A percentile compares a stretch with the other conserved stretches of the same genome.
Conservation (phyloP, 306 rosid genomes). For the Psophocarpus tetragonolobus region DNA sequence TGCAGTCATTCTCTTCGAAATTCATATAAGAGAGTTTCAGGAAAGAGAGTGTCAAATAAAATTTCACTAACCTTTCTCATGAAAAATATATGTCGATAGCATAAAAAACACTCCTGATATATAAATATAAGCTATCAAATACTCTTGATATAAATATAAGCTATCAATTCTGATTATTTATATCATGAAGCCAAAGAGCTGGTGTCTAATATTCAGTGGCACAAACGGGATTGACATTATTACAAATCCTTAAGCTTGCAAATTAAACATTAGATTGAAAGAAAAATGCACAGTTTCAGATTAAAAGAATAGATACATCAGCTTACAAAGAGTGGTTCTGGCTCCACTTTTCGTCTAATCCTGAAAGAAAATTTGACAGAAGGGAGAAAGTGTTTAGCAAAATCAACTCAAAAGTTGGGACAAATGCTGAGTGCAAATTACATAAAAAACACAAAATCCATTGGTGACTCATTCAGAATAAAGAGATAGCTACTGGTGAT, state of each 20-base stretch:
- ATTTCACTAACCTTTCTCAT: too few species aligned
- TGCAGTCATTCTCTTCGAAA: too few species aligned
- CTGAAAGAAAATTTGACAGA: constrained; percentile 49
- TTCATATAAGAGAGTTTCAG: too few species aligned
- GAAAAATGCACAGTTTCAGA: constrained; percentile 5
- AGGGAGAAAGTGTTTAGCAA: constrained; percentile 18
- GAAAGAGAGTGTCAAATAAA: too few species aligned
- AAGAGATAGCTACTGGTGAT: too few species aligned
- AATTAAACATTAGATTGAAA: background rate
- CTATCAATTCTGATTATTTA: background rate
- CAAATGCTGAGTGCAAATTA: background rate
- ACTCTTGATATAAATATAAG: background rate
- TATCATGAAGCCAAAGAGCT: background rate
- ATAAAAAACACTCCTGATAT: background rate
- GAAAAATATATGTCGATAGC: too few species aligned
- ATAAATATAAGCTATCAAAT: background rate
- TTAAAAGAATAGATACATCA: background rate
- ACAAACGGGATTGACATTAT: background rate
- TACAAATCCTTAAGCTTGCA: background rate
- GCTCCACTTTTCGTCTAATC: constrained; percentile 82
- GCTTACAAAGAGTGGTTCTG: constrained; percentile 71
- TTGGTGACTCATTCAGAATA: too few species aligned
- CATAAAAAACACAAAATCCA: too few species aligned
- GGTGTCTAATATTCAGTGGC: background rate
- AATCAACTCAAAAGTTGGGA: background rate